Evolutionary conservation across 1,284 basidiomycete species (phyloP), one percentile per base, ranked within the genome.

Genomic region (Cutaneotrichosporon curvatum): DNA sequence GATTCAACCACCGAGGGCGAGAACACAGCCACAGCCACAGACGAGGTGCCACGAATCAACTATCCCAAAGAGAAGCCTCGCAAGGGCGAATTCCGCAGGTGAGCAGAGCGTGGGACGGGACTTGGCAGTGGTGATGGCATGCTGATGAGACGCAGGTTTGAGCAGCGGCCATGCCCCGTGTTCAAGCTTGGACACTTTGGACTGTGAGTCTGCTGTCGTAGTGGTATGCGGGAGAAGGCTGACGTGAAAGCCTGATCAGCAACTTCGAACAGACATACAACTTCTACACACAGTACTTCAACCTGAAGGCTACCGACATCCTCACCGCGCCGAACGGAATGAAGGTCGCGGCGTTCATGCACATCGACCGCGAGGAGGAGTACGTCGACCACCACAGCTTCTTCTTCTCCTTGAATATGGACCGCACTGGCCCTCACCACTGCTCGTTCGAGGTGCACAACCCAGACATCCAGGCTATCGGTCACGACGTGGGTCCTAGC

Each of bases 351-450:
- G 50, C 43, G 7, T 59, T 59, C 37, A 45, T 50, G 34, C 58
- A 57, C 43, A 33, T 59, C 11, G 58, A 59, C 37, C 50, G 53
- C 5, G 58, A 45, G 19, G 53, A 57, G 40, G 50, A 55, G 43
- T 56, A 49, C 46, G 51, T 53, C 7, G 58, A 59, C 47, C 58
- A 59, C 48, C 58, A 58, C 42, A 57, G 53, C 1, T 57, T 57
- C 44, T 57, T 57, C 47, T 56, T 57, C 41, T 47, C 46, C 11
- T 16, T 30, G 22, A 57, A 57, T 40, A 4, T 15, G 25, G 31
- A 30, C 8, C n/a, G 15, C 25, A 20, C 15, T n/a, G 53, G 55
- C 15, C 31, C 42, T 3, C 57, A 59, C 39, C 57, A 59, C 43
- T 56, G 49, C 41, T 50, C 50, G 4, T 59, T 53, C 39, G 58